Evolutionary conservation across 139 green algal species (phyloP), one percentile per base, ranked within the genome.

Genomic region (Picochlorum costavermella): DNA sequence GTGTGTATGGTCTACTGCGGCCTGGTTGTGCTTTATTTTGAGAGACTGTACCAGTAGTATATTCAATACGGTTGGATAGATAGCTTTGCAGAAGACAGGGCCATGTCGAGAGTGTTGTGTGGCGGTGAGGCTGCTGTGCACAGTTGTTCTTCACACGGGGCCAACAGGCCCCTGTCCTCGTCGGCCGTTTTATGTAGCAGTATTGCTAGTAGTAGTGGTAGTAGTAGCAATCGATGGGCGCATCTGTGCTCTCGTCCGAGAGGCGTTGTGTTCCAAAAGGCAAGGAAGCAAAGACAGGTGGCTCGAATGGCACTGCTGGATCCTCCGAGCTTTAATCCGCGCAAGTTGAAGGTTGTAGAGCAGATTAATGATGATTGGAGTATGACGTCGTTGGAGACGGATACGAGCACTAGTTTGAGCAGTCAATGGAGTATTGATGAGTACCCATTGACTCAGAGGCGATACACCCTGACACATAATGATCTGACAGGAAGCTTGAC

Each of bases 401-500:
- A 20, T 8, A 20, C 46, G n/a, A 28, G 46, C 12, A 53, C 6
- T 8, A 40, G 30, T 36, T 36, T 36, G 30, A 36, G 33, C 33
- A 40, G 33, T 40, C 33, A 40, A 40, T 40, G 33, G 33, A 40
- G 33, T 40, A 40, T 40, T 13, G 33, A 40, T 40, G 33, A 40
- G 33, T 40, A 40, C 11, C 33, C 33, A 8, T 40, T 40, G 33
- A 40, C 33, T 40, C 33, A 53, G 13, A 66, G 88, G 2, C 62
- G 72, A n/a, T 96, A 96, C 75, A 96, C 90, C 1, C 74, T 96
- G 6, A 96, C 90, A 1, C 90, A 96, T 73, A 95, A 95, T 63
- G 90, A 96, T 67, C 56, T 96, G 0, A 96, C 90, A 1, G 90
- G 84, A 25, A 77, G 74, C 31, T 75, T 96, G 13, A 50, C 69